phyloP scores from a whole-genome alignment of 2,329 filamentous ascomycete species.

The Aureobasidium subglaciale region DNA sequence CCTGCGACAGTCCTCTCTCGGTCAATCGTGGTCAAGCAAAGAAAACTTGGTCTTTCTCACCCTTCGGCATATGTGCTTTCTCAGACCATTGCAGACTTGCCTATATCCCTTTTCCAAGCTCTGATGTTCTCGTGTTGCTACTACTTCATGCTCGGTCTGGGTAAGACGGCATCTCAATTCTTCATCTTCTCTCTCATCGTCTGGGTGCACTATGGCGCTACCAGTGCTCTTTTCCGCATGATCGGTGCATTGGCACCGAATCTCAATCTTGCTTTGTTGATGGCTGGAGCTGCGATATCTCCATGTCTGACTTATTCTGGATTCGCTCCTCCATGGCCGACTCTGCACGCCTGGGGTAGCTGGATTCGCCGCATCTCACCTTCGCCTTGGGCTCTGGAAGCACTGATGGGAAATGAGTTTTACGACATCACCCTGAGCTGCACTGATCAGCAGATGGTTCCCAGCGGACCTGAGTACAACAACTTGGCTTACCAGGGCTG shows the following conservation, averaged over 20 bases:
- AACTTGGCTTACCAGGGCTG: conserved; percentile 51
- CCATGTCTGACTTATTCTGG: conserved; percentile 52
- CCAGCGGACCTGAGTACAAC: conserved; percentile 25
- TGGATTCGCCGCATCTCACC: conserved; percentile 45
- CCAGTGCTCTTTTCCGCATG: conserved; percentile 15
- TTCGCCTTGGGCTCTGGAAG: conserved; percentile 63
- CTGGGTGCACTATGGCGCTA: conserved; percentile 11
- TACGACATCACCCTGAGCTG: conserved; percentile 51
- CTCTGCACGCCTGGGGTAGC: conserved; percentile 68
- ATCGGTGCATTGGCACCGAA: conserved; percentile 12
- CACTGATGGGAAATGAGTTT: conserved; percentile 65
- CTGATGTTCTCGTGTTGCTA: conserved; percentile 49
- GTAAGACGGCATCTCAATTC: conserved; percentile 14
- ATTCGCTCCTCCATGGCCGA: conserved; percentile 44
- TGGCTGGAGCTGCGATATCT: conserved; percentile 16
- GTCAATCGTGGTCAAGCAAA: conserved; percentile 42
- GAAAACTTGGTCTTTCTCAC: conserved; percentile 35
- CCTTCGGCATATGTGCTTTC: conserved; percentile 45
- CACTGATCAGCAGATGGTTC: conserved; percentile 43
- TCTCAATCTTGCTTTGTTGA: conserved; percentile 13
- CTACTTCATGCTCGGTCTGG: conserved; percentile 58
- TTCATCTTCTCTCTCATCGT: conserved; percentile 12
- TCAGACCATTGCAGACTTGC: conserved; percentile 31
- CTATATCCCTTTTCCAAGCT: conserved; percentile 4
- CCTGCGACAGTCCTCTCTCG: conserved; percentile 51